A percentile compares a stretch with the other conserved stretches of the same genome.
phyloP scores from a whole-genome alignment of 2,329 filamentous ascomycete genomes.

The Aspergillus neotritici region DNA sequence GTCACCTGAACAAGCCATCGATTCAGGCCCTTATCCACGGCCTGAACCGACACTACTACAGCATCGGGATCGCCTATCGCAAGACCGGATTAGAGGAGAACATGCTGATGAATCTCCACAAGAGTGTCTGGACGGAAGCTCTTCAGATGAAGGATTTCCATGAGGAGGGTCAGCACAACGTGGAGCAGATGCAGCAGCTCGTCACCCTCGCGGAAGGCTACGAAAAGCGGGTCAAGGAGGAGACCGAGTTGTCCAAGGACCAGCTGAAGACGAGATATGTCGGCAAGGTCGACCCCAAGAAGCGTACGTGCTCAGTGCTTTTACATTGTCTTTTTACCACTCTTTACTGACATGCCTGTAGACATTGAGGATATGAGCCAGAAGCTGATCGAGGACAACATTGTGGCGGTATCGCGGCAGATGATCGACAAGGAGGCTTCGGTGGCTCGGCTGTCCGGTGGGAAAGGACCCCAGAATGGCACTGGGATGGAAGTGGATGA shows the following conservation, averaged over 20 bases:
- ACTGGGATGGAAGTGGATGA: constrained; percentile 66
- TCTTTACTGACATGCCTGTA: constrained; percentile 28
- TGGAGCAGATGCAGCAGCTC: constrained; percentile 79
- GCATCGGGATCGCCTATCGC: constrained; percentile 95
- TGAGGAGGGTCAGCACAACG: constrained; percentile 75
- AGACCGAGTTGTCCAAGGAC: constrained; percentile 93
- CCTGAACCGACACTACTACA: constrained; percentile 98
- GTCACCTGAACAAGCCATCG: constrained; percentile 98
- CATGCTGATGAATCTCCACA: constrained; percentile 99
- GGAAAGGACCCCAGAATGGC: constrained; percentile 42
- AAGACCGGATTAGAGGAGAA: constrained; percentile 98
- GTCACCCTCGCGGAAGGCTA: constrained; percentile 91
- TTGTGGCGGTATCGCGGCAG: constrained; percentile 93
- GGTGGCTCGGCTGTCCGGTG: constrained; percentile 60
- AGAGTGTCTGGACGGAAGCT: constrained; percentile 98
- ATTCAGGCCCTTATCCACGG: constrained; percentile 98
- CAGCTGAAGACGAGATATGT: constrained; percentile 98
- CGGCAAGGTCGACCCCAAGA: constrained; percentile 98
- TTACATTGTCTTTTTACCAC: neutral
- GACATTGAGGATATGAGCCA: constrained; percentile 93
- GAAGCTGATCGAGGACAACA: constrained; percentile 97
- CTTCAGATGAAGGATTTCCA: constrained; percentile 95
- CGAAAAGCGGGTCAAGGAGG: constrained; percentile 97
- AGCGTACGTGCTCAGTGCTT: constrained; percentile 52
- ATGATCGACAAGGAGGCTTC: constrained; percentile 99